Evolutionary conservation across 805 yeast species (phyloP).

Genomic region (Candida oleophila): DNA sequence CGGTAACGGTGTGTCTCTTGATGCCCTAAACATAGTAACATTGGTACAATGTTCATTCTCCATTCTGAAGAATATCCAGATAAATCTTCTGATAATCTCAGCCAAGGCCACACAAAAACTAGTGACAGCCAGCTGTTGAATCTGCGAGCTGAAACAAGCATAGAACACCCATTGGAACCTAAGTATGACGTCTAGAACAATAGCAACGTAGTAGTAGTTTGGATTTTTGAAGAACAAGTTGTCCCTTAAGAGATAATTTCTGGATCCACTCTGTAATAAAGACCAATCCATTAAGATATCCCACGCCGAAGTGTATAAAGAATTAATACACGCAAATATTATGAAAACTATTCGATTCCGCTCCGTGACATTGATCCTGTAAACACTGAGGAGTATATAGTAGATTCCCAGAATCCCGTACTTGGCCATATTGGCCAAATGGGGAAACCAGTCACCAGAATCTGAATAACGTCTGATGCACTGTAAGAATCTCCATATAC

Average conservation of each 20-base stretch:
- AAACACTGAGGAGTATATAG: slow-evolving; percentile 71
- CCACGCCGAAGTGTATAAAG: slow-evolving; percentile 74
- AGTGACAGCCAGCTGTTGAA: slow-evolving; percentile 85
- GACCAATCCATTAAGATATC: slow-evolving; percentile 97
- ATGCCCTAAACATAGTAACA: slow-evolving; percentile 80
- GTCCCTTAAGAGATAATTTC: slow-evolving; percentile 62
- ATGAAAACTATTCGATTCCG: slow-evolving; percentile 60
- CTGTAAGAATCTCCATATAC: slow-evolving; percentile 87
- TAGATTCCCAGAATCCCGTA: slow-evolving; percentile 67
- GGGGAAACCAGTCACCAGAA: slow-evolving; percentile 96
- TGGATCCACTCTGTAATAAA: slow-evolving; percentile 63
- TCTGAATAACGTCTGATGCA: slow-evolving; percentile 90
- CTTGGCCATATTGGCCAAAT: slow-evolving; percentile 82
- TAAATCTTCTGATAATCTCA: slow-evolving; percentile 76
- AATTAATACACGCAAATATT: slow-evolving; percentile 69
- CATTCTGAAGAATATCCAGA: slow-evolving; percentile 91
- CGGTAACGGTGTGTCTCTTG: slow-evolving; percentile 84
- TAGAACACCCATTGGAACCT: slow-evolving; percentile 94
- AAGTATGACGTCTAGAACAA: slow-evolving; percentile 67
- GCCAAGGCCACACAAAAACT: slow-evolving; percentile 82
- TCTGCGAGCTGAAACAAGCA: slow-evolving; percentile 69
- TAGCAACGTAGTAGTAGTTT: slow-evolving; percentile 60
- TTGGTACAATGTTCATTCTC: slow-evolving; percentile 96
- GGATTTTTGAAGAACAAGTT: slow-evolving; percentile 63
- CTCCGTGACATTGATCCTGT: slow-evolving; percentile 56